Conservation (phyloP, 1,284 basidiomycete species). For the Microbotryomycetes sp. region DNA sequence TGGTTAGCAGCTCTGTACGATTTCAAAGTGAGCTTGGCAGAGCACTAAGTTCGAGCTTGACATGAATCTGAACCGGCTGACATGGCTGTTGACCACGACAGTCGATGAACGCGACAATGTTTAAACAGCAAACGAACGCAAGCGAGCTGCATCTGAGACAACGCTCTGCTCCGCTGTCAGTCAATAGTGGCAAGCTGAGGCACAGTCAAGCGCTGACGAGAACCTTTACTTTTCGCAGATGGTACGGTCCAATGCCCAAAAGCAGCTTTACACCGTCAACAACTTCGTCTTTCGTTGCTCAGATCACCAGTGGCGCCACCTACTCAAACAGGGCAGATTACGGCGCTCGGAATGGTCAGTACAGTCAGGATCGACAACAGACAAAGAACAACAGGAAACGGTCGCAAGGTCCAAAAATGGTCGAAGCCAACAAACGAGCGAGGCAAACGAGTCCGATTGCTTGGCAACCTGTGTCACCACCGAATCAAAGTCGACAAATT, state of each 20-base stretch:
- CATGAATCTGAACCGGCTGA: conserved; percentile 3
- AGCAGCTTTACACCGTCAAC: too few relatives aligned
- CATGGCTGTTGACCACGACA: too few relatives aligned
- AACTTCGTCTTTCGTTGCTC: too few relatives aligned
- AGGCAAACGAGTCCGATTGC: neutral
- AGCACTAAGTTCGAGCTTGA: conserved; percentile 15
- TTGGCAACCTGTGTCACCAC: too few relatives aligned
- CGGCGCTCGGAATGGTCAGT: neutral
- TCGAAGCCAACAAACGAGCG: neutral
- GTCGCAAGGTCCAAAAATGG: too few relatives aligned
- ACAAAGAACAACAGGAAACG: neutral
- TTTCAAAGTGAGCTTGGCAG: conserved; percentile 25
- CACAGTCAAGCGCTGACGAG: neutral
- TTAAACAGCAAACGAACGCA: conserved; percentile 14
- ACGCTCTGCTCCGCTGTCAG: conserved; percentile 22
- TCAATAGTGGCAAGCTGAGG: too few relatives aligned
- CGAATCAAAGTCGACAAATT: neutral
- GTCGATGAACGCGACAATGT: conserved; percentile 17
- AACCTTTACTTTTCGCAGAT: conserved; percentile 6
- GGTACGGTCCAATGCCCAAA: conserved; percentile 22
- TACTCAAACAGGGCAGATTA: too few relatives aligned
- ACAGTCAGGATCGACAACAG: neutral
- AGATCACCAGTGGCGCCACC: too few relatives aligned
- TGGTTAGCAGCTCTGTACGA: conserved; percentile 26
- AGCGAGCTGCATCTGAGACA: conserved; percentile 9